Evolutionary conservation across 2,329 filamentous ascomycete genomes (phyloP).

Genomic region (Berkeleyomyces rouxiae): DNA sequence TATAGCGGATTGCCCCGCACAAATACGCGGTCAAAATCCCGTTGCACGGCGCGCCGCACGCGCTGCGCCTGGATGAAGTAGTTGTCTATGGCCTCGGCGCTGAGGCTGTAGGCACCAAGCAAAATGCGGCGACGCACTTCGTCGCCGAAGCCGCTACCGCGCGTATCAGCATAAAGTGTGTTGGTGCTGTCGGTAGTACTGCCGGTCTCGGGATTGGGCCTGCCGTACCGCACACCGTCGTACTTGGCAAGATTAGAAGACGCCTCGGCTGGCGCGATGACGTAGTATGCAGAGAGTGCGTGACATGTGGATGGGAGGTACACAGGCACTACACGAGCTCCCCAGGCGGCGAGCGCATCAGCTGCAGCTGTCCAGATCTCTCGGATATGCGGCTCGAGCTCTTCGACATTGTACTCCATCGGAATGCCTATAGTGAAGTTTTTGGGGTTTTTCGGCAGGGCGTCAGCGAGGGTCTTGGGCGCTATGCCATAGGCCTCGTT

Average conservation of each 20-base stretch:
- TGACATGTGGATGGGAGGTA: constrained; percentile 70
- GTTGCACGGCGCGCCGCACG: constrained; percentile 65
- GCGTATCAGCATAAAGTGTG: constrained; percentile 60
- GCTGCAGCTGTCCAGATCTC: constrained; percentile 52
- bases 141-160: constrained; percentile 58
- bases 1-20: constrained; percentile 49
- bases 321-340: constrained; percentile 57
- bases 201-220: constrained; percentile 31
- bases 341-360: constrained; percentile 39
- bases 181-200: constrained; percentile 31
- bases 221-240: constrained; percentile 86
- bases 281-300: constrained; percentile 84
- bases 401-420: constrained; percentile 73
- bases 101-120: constrained; percentile 77
- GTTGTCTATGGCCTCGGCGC: constrained; percentile 81
- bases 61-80: constrained; percentile 93
- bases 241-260: constrained; percentile 94
- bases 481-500: constrained; percentile 19
- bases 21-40: constrained; percentile 75
- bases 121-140: constrained; percentile 81
- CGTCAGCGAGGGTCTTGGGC: constrained; percentile 24
- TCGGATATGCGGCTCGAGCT: constrained; percentile 55
- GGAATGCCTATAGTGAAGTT: constrained; percentile 39
- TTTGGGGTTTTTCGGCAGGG: constrained; percentile 16
- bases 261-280: constrained; percentile 87